Percentiles rank a stretch among this genome's conserved stretches.
Evolutionary conservation across 345 rosid species (phyloP).

Genomic region (Boechera divaricarpa): DNA sequence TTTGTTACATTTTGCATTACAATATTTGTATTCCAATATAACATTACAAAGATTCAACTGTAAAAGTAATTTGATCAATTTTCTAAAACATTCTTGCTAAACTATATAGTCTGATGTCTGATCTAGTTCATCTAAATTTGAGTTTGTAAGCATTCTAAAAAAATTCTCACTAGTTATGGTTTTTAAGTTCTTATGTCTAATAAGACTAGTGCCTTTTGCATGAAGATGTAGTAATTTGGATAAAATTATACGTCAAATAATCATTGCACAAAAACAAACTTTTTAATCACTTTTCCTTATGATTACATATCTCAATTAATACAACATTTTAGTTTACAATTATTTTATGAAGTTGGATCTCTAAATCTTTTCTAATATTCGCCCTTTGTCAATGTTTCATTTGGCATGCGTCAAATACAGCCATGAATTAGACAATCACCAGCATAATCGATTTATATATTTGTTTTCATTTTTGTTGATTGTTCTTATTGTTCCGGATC

Average conservation of each 20-base stretch:
- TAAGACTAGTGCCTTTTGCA: neutral
- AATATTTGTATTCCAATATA: neutral
- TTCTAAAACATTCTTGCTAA: constrained; percentile 16
- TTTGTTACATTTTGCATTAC: neutral
- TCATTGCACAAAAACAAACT: neutral
- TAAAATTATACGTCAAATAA: neutral
- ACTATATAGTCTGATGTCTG: neutral
- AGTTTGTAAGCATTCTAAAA: neutral
- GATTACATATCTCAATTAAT: neutral
- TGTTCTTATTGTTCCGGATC: neutral
- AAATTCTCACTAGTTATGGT: neutral
- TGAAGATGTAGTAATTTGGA: neutral
- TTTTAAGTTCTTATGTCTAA: neutral
- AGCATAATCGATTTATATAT: neutral
- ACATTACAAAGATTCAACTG: neutral
- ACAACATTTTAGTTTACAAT: too few species aligned
- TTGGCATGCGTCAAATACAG: too few species aligned
- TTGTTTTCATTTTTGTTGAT: neutral
- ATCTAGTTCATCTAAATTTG: neutral
- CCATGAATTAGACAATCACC: too few species aligned
- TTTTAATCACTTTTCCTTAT: neutral
- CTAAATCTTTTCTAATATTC: too few species aligned
- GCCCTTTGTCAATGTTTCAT: too few species aligned
- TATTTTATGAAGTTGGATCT: too few species aligned
- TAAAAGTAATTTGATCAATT: neutral